A percentile compares a stretch with the other conserved stretches of the same genome.
Conservation (phyloP, 257 asterid species). For the Lycium ferocissimum region DNA sequence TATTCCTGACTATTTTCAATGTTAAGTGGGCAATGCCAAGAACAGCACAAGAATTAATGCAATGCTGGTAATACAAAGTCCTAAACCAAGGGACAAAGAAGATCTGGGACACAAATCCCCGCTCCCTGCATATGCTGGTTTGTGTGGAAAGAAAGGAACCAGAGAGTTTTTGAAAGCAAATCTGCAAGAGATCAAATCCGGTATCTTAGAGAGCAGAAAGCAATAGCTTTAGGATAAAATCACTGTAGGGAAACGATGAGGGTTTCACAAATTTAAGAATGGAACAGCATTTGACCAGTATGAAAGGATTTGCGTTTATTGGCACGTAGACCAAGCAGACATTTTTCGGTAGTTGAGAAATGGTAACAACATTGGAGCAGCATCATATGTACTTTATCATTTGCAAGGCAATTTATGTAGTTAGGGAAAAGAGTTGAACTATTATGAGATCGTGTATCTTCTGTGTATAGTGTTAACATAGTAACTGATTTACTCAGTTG, state of each 20-base stretch:
- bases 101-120: conserved; percentile 6
- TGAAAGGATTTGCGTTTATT: neutral
- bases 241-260: neutral
- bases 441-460: neutral
- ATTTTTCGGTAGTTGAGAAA: conserved; percentile 11
- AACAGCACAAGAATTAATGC: neutral
- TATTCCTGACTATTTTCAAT: neutral
- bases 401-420: conserved; percentile 2
- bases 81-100: neutral
- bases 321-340: neutral
- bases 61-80: neutral
- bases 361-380: neutral
- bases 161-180: neutral
- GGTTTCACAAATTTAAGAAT: conserved; percentile 14
- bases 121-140: neutral
- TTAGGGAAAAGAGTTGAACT: conserved; percentile 17
- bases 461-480: neutral
- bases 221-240: neutral
- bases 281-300: neutral
- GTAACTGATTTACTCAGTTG: neutral
- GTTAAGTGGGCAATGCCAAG: neutral
- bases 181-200: conserved; percentile 41
- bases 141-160: neutral
- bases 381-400: neutral
- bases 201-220: conserved; percentile 23